Evolutionary conservation across 2,329 filamentous ascomycete genomes (phyloP), one percentile per base, ranked within the genome.

Genomic region (Botrytis elliptica): DNA sequence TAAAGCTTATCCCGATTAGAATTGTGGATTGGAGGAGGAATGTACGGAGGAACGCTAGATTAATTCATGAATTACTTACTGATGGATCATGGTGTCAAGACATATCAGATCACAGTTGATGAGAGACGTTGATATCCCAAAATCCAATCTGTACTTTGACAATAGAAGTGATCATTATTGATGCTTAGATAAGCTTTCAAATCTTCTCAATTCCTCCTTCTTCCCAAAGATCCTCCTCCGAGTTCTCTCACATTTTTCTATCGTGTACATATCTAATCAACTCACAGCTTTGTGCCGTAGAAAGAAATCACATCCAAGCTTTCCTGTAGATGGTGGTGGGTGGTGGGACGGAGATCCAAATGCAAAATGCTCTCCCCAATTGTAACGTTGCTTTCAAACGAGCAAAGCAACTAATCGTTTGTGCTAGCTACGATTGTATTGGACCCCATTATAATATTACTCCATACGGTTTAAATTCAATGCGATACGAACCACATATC

Each of bases 341-440:
- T 64, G 7, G 40, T 20, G 46, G 46, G 20, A 64, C 38, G 36
- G 46, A 29, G 36, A 55, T 20, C 18, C 33, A 40, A 38, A 55
- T 55, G 46, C 65, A 44, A 44, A 44, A 44, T 44, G 12, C 25
- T 29, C 25, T 36, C 46, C 36, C 60, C 38, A 63, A 63, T 42
- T 66, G 40, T 66, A 73, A 73, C 71, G 71, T 73, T 73, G 71
- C 71, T n/a, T 73, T 29, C 62, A 42, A 42, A 33, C 59, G 46
- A 67, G 46, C 44, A 36, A 46, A 52, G 20, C n/a, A 38, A 52
- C 33, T 25, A n/a, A 25, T 55, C 12, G 16, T n/a, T 18, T 55
- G n/a, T 16, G 52, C 52, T 55, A 29, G 52, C 52, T 29, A 16
- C 10, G 52, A 55, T 29, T 66, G 29, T 36, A 49, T 36, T 16